phyloP scores from a whole-genome alignment of 805 yeast genomes.

The Nematodospora valgi region DNA sequence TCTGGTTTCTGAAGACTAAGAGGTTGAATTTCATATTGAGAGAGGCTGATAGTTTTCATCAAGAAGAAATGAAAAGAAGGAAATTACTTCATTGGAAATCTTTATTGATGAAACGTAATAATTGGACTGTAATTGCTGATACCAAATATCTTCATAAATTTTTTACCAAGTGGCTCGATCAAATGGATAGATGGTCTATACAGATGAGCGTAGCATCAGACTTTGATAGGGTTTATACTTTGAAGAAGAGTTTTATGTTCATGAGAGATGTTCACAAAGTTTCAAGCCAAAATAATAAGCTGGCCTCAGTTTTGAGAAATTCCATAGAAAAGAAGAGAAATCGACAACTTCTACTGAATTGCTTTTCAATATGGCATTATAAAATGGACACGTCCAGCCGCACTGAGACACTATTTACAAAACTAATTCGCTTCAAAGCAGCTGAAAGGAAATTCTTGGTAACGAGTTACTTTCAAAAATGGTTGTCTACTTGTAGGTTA shows the following conservation, averaged over 20 bases:
- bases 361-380: constrained; percentile 10
- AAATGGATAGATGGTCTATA: too few species aligned
- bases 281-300: neutral
- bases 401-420: constrained; percentile 6
- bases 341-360: neutral
- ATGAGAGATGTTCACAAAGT: neutral
- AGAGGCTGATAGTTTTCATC: neutral
- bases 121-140: too few species aligned
- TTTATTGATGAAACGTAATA: neutral
- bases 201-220: too few species aligned
- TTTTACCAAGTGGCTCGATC: too few species aligned
- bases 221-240: too few species aligned
- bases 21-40: neutral
- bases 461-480: constrained; percentile 13
- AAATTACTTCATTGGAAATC: neutral
- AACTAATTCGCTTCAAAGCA: constrained; percentile 11
- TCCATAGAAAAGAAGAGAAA: neutral
- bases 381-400: constrained; percentile 1
- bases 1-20: neutral
- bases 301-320: neutral
- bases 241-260: neutral
- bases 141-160: too few species aligned
- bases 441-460: constrained; percentile 15
- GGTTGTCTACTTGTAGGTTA: constrained; percentile 12
- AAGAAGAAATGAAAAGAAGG: neutral